These are phyloP conservation scores for Aspergillus leporis DNA, from an alignment of 495 filamentous ascomycete species.

Conservation along the genomic window DNA sequence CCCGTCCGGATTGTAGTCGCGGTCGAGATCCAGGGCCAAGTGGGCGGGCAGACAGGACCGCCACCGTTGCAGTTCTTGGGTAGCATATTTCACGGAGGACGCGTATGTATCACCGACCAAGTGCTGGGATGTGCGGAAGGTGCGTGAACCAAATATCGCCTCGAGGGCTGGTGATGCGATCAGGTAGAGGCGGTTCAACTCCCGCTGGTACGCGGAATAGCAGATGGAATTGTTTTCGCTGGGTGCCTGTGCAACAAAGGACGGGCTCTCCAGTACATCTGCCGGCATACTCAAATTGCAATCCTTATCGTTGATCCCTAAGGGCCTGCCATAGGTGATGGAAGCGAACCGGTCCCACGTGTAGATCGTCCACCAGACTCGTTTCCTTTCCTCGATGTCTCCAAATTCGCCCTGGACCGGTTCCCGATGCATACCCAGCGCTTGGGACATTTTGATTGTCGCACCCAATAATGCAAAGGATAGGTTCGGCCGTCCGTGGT, in stretches of 20 bases:
- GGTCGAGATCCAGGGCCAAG: conserved; percentile 22
- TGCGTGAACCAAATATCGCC: conserved; percentile 31
- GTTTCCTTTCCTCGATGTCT: conserved; percentile 33
- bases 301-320: conserved; percentile 38
- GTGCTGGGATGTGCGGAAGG: conserved; percentile 20
- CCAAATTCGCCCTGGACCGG: conserved; percentile 17
- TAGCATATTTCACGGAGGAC: conserved; percentile 23
- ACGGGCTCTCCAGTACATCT: conserved; percentile 27
- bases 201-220: conserved; percentile 34
- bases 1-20: conserved; percentile 21
- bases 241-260: conserved; percentile 14
- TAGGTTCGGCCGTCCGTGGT: conserved; percentile 35
- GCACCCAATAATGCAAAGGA: conserved; percentile 38
- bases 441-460: conserved; percentile 35
- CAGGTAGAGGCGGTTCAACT: conserved; percentile 34
- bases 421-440: conserved; percentile 35
- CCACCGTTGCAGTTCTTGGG: conserved; percentile 27
- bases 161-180: conserved; percentile 33
- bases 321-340: conserved; percentile 34
- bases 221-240: conserved; percentile 18
- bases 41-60: conserved; percentile 22
- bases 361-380: conserved; percentile 42
- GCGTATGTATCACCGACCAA: conserved; percentile 22
- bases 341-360: conserved; percentile 40
- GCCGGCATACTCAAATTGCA: conserved; percentile 35